These are phyloP conservation scores for Kwoniella mangroviensis DNA, from an alignment of 768 basidiomycete genomes.

Conservation along the genomic window DNA sequence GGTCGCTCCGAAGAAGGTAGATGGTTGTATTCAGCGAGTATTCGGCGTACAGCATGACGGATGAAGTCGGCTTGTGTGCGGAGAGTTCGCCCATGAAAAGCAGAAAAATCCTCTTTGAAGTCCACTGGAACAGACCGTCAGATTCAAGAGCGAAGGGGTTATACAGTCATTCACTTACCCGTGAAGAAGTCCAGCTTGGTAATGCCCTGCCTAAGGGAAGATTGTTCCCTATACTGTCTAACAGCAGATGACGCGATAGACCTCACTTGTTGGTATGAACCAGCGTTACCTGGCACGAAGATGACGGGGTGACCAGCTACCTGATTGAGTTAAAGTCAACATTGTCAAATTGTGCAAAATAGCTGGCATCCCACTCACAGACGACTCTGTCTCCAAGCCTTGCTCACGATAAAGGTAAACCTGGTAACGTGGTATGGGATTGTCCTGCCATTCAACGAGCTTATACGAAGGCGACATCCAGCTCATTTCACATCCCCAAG, in stretches of 20 bases:
- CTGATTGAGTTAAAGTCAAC: too few species aligned
- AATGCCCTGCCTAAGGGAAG: constrained; percentile 43
- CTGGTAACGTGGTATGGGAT: constrained; percentile 73
- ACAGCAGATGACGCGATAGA: constrained; percentile 91
- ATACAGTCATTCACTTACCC: constrained; percentile 62
- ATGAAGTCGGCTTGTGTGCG: constrained; percentile 79
- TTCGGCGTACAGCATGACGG: constrained; percentile 66
- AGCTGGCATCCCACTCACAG: constrained; percentile 61
- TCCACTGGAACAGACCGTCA: constrained; percentile 66
- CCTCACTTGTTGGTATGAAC: constrained; percentile 88
- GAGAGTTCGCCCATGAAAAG: constrained; percentile 88
- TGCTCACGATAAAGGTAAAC: constrained; percentile 90
- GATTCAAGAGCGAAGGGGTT: background rate
- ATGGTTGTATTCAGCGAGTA: constrained; percentile 29
- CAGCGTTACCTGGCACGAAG: constrained; percentile 97
- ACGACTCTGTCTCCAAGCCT: constrained; percentile 71
- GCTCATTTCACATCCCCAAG: constrained; percentile 55
- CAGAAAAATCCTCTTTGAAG: constrained; percentile 95
- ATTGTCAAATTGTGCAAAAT: background rate
- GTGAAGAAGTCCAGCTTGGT: constrained; percentile 80
- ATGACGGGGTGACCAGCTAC: constrained; percentile 88
- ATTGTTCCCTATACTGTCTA: constrained; percentile 74
- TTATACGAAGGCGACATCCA: constrained; percentile 74
- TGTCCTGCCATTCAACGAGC: constrained; percentile 71
- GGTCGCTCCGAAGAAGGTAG: constrained; percentile 59